phyloP scores from a whole-genome alignment of 257 asterid genomes.

The Ballota nigra region DNA sequence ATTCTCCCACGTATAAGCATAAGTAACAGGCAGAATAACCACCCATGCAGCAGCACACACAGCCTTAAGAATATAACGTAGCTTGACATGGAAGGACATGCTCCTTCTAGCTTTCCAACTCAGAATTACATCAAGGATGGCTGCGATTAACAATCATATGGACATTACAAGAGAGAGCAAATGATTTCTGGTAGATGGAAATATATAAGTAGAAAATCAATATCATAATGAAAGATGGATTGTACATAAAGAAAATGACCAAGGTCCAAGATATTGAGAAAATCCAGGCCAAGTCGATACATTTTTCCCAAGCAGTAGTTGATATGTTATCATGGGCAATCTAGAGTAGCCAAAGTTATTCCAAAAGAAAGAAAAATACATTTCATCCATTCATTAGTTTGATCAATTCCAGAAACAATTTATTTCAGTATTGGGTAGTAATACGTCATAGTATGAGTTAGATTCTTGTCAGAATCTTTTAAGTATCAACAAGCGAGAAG shows the following conservation, averaged over 20 bases:
- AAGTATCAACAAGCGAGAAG: slow-evolving; percentile 14
- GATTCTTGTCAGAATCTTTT: background rate
- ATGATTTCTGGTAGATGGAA: background rate
- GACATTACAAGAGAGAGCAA: slow-evolving; percentile 21
- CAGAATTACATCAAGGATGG: slow-evolving; percentile 81
- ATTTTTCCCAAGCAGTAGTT: background rate
- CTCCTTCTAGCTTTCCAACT: slow-evolving; percentile 89
- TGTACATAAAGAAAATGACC: slow-evolving; percentile 6
- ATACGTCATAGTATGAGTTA: background rate
- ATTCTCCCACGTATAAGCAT: slow-evolving; percentile 88
- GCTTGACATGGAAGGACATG: slow-evolving; percentile 91
- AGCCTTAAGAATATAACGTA: slow-evolving; percentile 82
- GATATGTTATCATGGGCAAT: slow-evolving; percentile 1
- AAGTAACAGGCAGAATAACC: slow-evolving; percentile 84
- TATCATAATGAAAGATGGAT: slow-evolving; percentile 4
- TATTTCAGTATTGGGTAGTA: background rate
- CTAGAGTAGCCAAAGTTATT: background rate
- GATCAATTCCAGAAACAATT: background rate
- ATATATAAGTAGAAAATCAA: slow-evolving; percentile 11
- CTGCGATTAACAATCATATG: slow-evolving; percentile 40
- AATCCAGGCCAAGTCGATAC: slow-evolving; percentile 11
- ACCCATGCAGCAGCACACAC: slow-evolving; percentile 97
- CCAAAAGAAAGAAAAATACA: background rate
- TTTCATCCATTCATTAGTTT: slow-evolving; percentile 6
- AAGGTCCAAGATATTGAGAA: background rate